Evolutionary conservation across 805 yeast genomes (phyloP).

Genomic region (Lachancea sp.): DNA sequence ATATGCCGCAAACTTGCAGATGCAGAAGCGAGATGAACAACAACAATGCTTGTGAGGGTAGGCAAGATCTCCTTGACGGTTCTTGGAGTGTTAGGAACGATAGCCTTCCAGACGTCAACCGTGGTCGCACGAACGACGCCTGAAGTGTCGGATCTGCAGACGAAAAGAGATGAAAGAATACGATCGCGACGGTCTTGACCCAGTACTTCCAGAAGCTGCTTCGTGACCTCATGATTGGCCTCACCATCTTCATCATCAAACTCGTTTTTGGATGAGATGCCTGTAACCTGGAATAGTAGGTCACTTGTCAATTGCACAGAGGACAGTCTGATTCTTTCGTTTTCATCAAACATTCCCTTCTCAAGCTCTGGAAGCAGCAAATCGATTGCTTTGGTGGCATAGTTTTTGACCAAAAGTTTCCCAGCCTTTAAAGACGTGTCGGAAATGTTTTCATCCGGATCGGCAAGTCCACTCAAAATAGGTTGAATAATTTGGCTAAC

Average conservation of each 20-base stretch:
- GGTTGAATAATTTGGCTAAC: slow-evolving; percentile 84
- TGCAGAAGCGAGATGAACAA: slow-evolving; percentile 74
- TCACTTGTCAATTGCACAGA: slow-evolving; percentile 96
- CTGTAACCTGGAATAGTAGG: slow-evolving; percentile 86
- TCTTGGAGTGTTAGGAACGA: slow-evolving; percentile 92
- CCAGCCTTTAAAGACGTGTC: slow-evolving; percentile 91
- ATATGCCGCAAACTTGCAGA: slow-evolving; percentile 74
- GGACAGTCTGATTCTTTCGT: slow-evolving; percentile 81
- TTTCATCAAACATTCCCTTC: slow-evolving; percentile 74
- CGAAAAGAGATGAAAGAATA: slow-evolving; percentile 75
- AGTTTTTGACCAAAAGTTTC: slow-evolving; percentile 81
- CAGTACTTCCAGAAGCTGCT: slow-evolving; percentile 64
- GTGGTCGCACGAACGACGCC: slow-evolving; percentile 85
- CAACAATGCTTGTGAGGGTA: slow-evolving; percentile 69
- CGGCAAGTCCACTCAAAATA: slow-evolving; percentile 85
- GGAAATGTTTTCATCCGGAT: slow-evolving; percentile 75
- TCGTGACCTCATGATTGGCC: slow-evolving; percentile 46
- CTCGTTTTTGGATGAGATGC: slow-evolving; percentile 74
- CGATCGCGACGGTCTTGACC: slow-evolving; percentile 88
- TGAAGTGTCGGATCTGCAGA: slow-evolving; percentile 88
- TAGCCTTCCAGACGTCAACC: slow-evolving; percentile 92
- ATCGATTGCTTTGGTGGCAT: slow-evolving; percentile 89
- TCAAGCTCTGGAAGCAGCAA: slow-evolving; percentile 90
- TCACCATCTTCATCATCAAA: slow-evolving; percentile 43
- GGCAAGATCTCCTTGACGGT: slow-evolving; percentile 90